A percentile compares a stretch with the other conserved stretches of the same genome.
Conservation (phyloP, 2,329 filamentous ascomycete genomes). For the Aureobasidium subglaciale region DNA sequence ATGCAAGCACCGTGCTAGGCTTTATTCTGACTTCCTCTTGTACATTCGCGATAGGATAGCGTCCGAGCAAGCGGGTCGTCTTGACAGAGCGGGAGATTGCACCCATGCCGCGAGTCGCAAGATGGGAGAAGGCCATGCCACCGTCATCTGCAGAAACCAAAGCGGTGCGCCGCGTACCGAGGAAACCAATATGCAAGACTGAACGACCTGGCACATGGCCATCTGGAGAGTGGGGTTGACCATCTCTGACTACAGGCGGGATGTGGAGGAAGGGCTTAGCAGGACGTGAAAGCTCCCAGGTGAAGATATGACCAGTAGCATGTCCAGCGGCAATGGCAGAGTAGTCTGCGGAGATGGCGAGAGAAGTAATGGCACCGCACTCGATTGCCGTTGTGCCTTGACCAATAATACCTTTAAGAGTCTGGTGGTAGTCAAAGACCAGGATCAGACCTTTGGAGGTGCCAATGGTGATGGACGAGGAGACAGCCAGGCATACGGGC, state of each 20-base stretch:
- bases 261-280: conserved; percentile 85
- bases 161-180: conserved; percentile 88
- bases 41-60: conserved; percentile 70
- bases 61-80: conserved; percentile 81
- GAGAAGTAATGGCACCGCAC: conserved; percentile 75
- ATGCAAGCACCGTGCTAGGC: conserved; percentile 89
- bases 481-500: conserved; percentile 82
- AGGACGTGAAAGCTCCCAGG: conserved; percentile 83
- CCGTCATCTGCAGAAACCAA: conserved; percentile 89
- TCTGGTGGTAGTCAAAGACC: conserved; percentile 96
- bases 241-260: conserved; percentile 61
- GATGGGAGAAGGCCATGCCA: conserved; percentile 97
- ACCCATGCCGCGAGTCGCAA: conserved; percentile 85
- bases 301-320: conserved; percentile 85
- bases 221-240: conserved; percentile 62
- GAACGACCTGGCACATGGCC: conserved; percentile 73
- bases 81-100: conserved; percentile 78
- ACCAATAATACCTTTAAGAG: conserved; percentile 86
- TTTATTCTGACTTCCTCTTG: conserved; percentile 63
- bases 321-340: conserved; percentile 87
- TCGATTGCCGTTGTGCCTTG: conserved; percentile 91
- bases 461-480: conserved; percentile 80
- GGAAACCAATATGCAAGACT: conserved; percentile 86
- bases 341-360: conserved; percentile 90
- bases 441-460: conserved; percentile 92